phyloP scores from a whole-genome alignment of 2,329 filamentous ascomycete genomes.

The Phialophora tarda region DNA sequence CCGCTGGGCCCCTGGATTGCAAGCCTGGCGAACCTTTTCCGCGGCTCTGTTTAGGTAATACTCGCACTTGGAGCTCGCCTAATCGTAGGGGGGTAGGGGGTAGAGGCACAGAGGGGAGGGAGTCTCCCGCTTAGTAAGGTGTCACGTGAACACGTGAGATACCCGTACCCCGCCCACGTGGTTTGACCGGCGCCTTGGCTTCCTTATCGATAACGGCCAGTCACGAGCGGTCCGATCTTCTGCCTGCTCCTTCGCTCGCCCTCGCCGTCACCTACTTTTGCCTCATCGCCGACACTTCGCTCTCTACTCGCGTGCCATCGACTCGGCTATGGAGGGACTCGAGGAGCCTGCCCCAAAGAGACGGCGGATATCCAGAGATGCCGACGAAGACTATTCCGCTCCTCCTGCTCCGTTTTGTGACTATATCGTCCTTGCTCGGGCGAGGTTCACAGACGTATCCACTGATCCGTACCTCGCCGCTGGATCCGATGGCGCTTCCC shows the following conservation, averaged over 20 bases:
- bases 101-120: too few relatives aligned
- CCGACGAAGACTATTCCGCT: background rate
- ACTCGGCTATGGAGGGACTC: constrained; percentile 10
- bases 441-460: constrained; percentile 4
- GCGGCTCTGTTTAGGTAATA: background rate
- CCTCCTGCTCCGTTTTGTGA: constrained; percentile 23
- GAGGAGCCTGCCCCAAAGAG: constrained; percentile 24
- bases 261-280: background rate
- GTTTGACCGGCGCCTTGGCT: too few relatives aligned
- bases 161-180: background rate
- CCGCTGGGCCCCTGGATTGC: background rate
- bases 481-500: background rate
- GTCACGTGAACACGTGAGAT: background rate
- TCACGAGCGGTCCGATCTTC: background rate
- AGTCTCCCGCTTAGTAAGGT: too few relatives aligned
- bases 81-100: too few relatives aligned
- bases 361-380: constrained; percentile 16
- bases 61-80: too few relatives aligned
- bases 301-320: too few relatives aligned
- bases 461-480: constrained; percentile 1
- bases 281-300: background rate
- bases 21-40: background rate
- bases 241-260: background rate
- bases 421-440: constrained; percentile 25
- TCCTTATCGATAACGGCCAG: constrained; percentile 6